Base-by-base conservation (phyloP, 192 early-diverging fungal genomes). In the Entomortierella chlamydospora region DNA sequence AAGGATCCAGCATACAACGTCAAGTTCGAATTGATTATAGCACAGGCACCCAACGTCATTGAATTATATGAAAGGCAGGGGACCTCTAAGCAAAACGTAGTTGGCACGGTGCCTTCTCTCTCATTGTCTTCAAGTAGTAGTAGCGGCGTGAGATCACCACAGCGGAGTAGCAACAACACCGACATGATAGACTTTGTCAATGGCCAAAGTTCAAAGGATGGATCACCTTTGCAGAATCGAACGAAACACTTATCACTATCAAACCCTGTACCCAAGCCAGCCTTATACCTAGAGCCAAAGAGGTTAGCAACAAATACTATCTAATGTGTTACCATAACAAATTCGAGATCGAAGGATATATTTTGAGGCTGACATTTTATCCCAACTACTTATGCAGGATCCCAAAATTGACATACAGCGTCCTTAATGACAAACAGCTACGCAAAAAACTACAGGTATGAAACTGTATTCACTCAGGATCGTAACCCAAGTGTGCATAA, bases 381-480 rank as follows among this genome's bases (percentile, higher is more conserved):
- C 41, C 54, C 15, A 49, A 73, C 4, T 20, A 23, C 11, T 57
- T 68, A 9, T 60, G 53, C 39, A 86, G 84, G 42, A 81, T 84
- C n/a, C 64, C 65, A 34, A 83, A 82, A 37, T 52, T 87, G 26
- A 70, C 83, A 0, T 85, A 87, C 43, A 73, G 73, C 30, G 64
- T 87, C 29, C 45, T 84, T 22, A 77, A 72, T 0, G 83, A 81
- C 45, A 83, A 83, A 47, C 70, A 79, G 17, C 61, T 87, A 20
- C 45, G 80, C 28, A 70, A 77, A 28, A 73, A 80, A 51, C 45
- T 87, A 12, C 66, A 70, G 57, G 83, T 84, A 79, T 30, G 45
- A 33, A 15, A 29, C 28, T 28, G 5, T 54, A 29, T 25, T 51
- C 23, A 22, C 50, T 11, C 20, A 6, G 50, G 5, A 15, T 51